Evolutionary conservation across 768 basidiomycete genomes (phyloP).

Genomic region (Cystofilobasidium bisporidii): DNA sequence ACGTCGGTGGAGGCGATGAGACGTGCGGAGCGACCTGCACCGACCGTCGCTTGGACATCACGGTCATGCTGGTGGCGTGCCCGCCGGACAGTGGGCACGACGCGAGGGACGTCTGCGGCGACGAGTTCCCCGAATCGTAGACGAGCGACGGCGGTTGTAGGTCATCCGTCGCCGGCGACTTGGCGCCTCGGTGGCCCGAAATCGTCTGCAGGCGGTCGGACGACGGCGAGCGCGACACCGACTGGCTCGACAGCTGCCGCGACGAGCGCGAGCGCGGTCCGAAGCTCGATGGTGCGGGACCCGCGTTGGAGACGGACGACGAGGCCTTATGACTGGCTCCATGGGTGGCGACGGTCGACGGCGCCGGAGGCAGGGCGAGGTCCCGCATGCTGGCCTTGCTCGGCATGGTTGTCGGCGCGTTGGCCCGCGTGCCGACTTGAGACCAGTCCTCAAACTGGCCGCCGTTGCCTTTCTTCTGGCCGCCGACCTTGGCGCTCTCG

Average conservation of each 20-base stretch:
- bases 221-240: not conserved
- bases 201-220: not conserved
- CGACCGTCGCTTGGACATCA: not conserved
- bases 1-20: not conserved
- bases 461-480: slow-evolving; percentile 18
- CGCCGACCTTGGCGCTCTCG: slow-evolving; percentile 16
- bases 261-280: not conserved
- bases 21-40: not conserved
- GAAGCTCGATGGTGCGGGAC: not conserved
- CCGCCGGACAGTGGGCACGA: not conserved
- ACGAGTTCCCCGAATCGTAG: slow-evolving; percentile 15
- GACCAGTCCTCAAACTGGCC: slow-evolving; percentile 19
- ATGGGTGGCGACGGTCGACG: not conserved
- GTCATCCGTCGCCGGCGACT: not conserved
- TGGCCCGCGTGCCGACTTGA: not conserved
- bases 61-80: too few relatives aligned
- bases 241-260: not conserved
- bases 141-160: slow-evolving; percentile 21
- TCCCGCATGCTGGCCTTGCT: slow-evolving; percentile 13
- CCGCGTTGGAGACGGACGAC: not conserved
- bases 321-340: not conserved
- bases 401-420: not conserved
- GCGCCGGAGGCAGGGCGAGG: not conserved
- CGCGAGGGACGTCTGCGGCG: slow-evolving; percentile 11
- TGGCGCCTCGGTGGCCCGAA: not conserved